Percentiles rank a stretch among this genome's conserved stretches.
phyloP scores from a whole-genome alignment of 139 green algal genomes.

The Chlamydomonas eustigma region DNA sequence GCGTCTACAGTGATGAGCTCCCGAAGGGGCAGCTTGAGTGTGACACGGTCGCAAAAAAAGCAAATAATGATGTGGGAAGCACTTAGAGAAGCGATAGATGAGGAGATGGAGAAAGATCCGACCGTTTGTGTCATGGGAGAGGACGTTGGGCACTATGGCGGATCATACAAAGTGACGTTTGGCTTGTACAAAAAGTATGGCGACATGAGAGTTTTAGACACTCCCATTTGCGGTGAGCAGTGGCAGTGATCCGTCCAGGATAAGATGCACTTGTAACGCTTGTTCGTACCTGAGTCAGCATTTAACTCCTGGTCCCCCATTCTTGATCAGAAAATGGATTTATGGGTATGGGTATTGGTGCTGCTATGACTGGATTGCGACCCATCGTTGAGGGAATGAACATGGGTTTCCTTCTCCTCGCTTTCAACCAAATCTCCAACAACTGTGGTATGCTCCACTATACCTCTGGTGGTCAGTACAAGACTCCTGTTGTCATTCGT shows the following conservation, averaged over 20 bases:
- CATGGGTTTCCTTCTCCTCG: conserved; percentile 95
- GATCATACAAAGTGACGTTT: conserved; percentile 90
- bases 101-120: conserved; percentile 94
- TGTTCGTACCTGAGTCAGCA: too few relatives aligned
- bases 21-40: conserved; percentile 2
- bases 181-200: conserved; percentile 96
- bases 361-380: conserved; percentile 91
- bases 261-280: too few relatives aligned
- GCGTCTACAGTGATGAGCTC: not conserved
- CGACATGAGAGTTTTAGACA: conserved; percentile 89
- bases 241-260: too few relatives aligned
- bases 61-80: conserved; percentile 91
- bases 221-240: conserved; percentile 88
- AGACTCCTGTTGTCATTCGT: conserved; percentile 45
- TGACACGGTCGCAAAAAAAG: conserved; percentile 50
- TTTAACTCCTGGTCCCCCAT: not conserved
- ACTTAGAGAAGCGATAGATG: conserved; percentile 80
- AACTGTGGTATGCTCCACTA: conserved; percentile 98
- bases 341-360: conserved; percentile 95
- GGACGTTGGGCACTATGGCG: conserved; percentile 94
- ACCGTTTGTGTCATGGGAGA: conserved; percentile 90
- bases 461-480: conserved; percentile 93
- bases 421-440: conserved; percentile 99
- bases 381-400: conserved; percentile 98
- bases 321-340: conserved; percentile 79